Evolutionary conservation across 2,329 filamentous ascomycete genomes (phyloP).

Genomic region (Coniosporium tulheliwenetii): DNA sequence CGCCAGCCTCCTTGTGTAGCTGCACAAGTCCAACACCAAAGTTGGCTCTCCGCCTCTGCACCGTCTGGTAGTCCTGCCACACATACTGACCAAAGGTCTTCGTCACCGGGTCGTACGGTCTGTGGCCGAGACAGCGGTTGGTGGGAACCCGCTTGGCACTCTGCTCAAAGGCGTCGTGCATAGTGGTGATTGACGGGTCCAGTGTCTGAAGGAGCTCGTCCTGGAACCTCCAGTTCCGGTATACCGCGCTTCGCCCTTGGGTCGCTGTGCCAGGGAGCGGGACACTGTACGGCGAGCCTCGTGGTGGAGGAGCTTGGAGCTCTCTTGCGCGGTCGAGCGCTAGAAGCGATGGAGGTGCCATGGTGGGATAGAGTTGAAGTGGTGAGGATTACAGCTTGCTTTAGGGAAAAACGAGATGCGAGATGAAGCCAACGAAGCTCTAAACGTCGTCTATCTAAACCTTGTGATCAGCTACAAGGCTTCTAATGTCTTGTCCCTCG

Average conservation of each 20-base stretch:
- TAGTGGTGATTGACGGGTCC: slow-evolving; percentile 54
- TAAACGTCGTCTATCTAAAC: too few relatives aligned
- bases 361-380: neutral
- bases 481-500: too few relatives aligned
- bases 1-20: slow-evolving; percentile 57
- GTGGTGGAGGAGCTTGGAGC: slow-evolving; percentile 47
- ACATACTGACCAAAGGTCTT: slow-evolving; percentile 63
- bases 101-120: slow-evolving; percentile 60
- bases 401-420: too few relatives aligned
- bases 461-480: too few relatives aligned
- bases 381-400: neutral
- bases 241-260: slow-evolving; percentile 58
- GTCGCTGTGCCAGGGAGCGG: slow-evolving; percentile 59
- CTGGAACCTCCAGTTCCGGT: slow-evolving; percentile 67
- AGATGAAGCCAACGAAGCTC: too few relatives aligned
- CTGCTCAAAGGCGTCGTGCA: slow-evolving; percentile 68
- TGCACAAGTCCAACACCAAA: slow-evolving; percentile 76
- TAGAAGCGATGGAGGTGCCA: slow-evolving; percentile 1
- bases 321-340: slow-evolving; percentile 22
- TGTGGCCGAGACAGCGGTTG: slow-evolving; percentile 60
- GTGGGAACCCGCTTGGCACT: slow-evolving; percentile 46
- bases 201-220: slow-evolving; percentile 58
- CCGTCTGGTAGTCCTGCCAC: slow-evolving; percentile 70
- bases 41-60: slow-evolving; percentile 66
- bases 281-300: slow-evolving; percentile 64